Evolutionary conservation across 176 grass and related monocot genomes (phyloP).

Genomic region (Thalia dealbata): DNA sequence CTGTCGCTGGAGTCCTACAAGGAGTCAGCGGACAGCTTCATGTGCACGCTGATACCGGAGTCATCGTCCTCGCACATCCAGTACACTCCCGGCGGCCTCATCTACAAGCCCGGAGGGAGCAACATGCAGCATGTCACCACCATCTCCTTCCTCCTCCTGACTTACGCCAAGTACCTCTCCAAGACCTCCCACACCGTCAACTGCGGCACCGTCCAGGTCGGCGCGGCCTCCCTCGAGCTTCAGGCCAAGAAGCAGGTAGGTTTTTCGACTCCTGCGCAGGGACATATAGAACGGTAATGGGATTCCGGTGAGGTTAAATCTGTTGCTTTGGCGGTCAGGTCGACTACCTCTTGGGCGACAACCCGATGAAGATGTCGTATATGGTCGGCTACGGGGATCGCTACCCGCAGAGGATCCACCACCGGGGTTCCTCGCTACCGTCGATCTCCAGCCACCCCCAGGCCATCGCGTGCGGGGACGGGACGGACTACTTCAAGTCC

Average conservation of each 20-base stretch:
- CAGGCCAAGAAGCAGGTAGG: slow-evolving; percentile 69
- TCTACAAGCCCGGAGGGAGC: slow-evolving; percentile 91
- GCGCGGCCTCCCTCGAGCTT: slow-evolving; percentile 39
- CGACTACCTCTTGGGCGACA: slow-evolving; percentile 80
- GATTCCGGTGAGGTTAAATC: too few species aligned
- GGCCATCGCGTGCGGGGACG: slow-evolving; percentile 58
- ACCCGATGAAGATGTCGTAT: slow-evolving; percentile 90
- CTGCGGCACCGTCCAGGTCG: slow-evolving; percentile 59
- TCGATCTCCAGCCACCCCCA: slow-evolving; percentile 55
- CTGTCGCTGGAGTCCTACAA: slow-evolving; percentile 75
- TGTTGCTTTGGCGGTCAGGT: slow-evolving; percentile 22
- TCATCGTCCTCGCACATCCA: slow-evolving; percentile 69
- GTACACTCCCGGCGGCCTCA: slow-evolving; percentile 70
- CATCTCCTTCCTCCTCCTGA: slow-evolving; percentile 74
- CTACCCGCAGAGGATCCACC: slow-evolving; percentile 77
- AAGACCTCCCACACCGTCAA: slow-evolving; percentile 63
- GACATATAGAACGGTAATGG: not conserved
- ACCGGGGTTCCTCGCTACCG: slow-evolving; percentile 70
- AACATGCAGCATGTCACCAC: slow-evolving; percentile 98
- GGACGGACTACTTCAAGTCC: slow-evolving; percentile 55
- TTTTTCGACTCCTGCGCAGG: too few species aligned
- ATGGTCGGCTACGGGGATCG: slow-evolving; percentile 76
- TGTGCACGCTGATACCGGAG: slow-evolving; percentile 85
- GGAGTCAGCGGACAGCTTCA: slow-evolving; percentile 66
- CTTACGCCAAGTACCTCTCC: slow-evolving; percentile 82